These are phyloP conservation scores for Sclerotinia glacialis DNA, from an alignment of 2,329 filamentous ascomycete genomes.

Conservation along the genomic window DNA sequence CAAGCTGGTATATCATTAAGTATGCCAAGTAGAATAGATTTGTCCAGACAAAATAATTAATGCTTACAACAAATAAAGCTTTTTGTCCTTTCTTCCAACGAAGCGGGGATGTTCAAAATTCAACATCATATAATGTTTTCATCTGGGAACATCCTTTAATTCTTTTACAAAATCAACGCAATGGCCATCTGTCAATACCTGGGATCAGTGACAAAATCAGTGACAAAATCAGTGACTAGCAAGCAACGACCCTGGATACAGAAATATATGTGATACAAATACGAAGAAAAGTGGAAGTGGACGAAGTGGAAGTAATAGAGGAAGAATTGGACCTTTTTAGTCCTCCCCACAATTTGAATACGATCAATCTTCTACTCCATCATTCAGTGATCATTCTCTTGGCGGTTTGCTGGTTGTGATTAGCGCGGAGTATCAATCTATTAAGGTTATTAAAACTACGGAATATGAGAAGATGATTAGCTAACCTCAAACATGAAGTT, in stretches of 20 bases:
- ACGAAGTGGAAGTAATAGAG: neutral
- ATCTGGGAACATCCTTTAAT: neutral
- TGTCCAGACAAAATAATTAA: neutral
- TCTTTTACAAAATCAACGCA: neutral
- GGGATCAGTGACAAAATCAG: neutral
- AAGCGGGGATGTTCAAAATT: neutral
- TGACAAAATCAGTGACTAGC: neutral
- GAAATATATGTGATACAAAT: neutral
- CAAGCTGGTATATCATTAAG: neutral
- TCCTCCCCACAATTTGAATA: neutral
- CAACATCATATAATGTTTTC: neutral
- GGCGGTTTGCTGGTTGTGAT: neutral
- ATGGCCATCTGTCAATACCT: neutral
- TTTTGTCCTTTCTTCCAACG: neutral
- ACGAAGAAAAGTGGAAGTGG: constrained; percentile 3
- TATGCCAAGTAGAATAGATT: neutral
- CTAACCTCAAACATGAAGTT: no score
- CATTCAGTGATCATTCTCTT: neutral
- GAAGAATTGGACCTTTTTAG: neutral
- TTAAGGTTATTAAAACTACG: neutral
- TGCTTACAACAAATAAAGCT: no score
- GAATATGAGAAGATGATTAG: no score
- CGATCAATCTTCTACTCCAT: neutral
- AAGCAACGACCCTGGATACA: neutral
- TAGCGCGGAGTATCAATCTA: neutral